Percentiles rank a stretch among this genome's conserved stretches.
Evolutionary conservation across 257 asterid species (phyloP).

Genomic region (Solanum virginianum): DNA sequence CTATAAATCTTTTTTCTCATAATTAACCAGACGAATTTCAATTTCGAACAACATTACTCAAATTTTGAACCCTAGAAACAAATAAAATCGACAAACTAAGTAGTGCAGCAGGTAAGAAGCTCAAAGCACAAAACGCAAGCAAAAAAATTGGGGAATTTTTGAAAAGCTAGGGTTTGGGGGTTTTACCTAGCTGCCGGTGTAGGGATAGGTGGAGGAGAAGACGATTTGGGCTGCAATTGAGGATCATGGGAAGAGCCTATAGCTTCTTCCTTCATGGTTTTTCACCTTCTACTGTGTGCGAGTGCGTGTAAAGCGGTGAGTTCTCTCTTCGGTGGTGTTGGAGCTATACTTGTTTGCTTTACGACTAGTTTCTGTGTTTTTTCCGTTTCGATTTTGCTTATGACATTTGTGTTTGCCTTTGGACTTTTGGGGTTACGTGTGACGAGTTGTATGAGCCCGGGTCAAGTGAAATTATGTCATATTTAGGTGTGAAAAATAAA

Average conservation of each 20-base stretch:
- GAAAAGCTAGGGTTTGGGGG: background rate
- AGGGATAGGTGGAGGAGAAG: slow-evolving; percentile 67
- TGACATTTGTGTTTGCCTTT: too few species aligned
- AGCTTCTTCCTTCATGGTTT: slow-evolving; percentile 79
- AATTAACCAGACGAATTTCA: background rate
- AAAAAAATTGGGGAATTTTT: background rate
- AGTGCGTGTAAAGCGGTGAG: background rate
- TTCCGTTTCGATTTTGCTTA: too few species aligned
- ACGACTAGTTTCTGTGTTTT: background rate
- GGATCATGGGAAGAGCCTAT: slow-evolving; percentile 88
- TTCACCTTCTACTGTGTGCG: background rate
- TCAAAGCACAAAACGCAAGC: background rate
- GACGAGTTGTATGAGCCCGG: too few species aligned
- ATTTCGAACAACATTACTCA: background rate
- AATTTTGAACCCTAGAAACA: background rate
- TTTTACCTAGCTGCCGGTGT: slow-evolving; percentile 96
- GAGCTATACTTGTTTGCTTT: background rate
- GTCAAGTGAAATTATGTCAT: too few species aligned
- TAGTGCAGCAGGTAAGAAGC: too few species aligned
- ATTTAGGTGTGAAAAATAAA: too few species aligned
- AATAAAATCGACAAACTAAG: background rate
- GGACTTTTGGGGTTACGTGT: too few species aligned
- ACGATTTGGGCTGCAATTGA: slow-evolving; percentile 49
- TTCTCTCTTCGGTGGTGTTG: background rate
- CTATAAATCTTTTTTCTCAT: background rate